These are phyloP conservation scores for Coemansia nantahalensis DNA, from an alignment of 192 early-diverging fungal genomes.

Conservation along the genomic window DNA sequence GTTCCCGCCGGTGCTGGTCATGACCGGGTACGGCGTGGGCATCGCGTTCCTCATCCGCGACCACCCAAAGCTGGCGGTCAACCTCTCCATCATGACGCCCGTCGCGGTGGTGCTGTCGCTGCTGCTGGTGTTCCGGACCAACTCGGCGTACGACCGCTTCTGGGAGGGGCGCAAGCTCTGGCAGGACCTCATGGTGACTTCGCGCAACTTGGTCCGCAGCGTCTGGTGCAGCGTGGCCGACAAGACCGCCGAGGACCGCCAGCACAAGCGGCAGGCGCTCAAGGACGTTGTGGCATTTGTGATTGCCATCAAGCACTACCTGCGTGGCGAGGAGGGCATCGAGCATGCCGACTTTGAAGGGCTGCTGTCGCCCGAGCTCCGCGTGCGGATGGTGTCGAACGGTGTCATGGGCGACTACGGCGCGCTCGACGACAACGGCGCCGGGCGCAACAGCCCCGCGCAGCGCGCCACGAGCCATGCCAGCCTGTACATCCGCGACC, in stretches of 20 bases:
- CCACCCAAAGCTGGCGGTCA: slow-evolving; percentile 31
- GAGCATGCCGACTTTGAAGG: slow-evolving; percentile 69
- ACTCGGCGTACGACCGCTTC: slow-evolving; percentile 71
- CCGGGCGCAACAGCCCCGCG: slow-evolving; percentile 11
- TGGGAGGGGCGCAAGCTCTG: slow-evolving; percentile 88
- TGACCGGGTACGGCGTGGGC: slow-evolving; percentile 50
- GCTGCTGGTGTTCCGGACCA: slow-evolving; percentile 58
- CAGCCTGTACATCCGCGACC: not conserved
- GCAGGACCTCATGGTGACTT: slow-evolving; percentile 63
- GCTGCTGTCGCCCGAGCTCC: slow-evolving; percentile 51
- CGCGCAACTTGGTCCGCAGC: slow-evolving; percentile 75
- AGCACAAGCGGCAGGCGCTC: slow-evolving; percentile 61
- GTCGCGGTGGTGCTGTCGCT: slow-evolving; percentile 53
- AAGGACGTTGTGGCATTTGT: slow-evolving; percentile 81
- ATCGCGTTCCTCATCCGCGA: slow-evolving; percentile 44
- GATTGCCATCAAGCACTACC: slow-evolving; percentile 77
- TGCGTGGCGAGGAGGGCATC: slow-evolving; percentile 71
- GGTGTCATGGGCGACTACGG: slow-evolving; percentile 34
- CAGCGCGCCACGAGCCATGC: not conserved
- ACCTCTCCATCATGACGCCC: slow-evolving; percentile 43
- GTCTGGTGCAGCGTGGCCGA: slow-evolving; percentile 70
- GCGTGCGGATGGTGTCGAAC: slow-evolving; percentile 32
- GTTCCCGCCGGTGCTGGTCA: slow-evolving; percentile 27
- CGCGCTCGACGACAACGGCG: slow-evolving; percentile 9
- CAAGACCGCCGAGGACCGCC: slow-evolving; percentile 52